Base-by-base conservation (phyloP, 345 rosid genomes). In the Euphorbia peplus region DNA sequence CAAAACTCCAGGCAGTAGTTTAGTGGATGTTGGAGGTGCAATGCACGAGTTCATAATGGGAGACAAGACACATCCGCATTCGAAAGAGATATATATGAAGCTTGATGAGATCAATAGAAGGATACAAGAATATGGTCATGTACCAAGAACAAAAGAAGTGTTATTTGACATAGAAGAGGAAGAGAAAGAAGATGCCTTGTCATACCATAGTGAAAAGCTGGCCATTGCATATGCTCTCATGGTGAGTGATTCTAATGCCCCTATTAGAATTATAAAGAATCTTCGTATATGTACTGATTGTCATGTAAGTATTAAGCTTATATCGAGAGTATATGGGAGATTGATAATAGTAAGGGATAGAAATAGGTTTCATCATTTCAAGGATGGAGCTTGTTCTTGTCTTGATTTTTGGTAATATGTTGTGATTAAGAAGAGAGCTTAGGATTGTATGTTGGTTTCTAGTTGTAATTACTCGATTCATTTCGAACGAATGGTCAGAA, bases 1-100 rank as follows among this genome's bases (percentile, higher is more conserved):
- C 69, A 87, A 90, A 82, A 66, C 44, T 71, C 87, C 96, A 0
- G 91, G 90, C 58, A 82, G 71, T 61, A 83, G 92, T 77, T 54
- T 84, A 58, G 77, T 82, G 48, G 84, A 85, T 64, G 56, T 78
- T 46, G n/a, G 70, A 2, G 82, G 85, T 13, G 76, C 70, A 14
- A 57, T 76, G 79, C 85, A 84, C 29, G 84, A 78, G 65, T 81
- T 84, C 48, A 73, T 77, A 56, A 70, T 22, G 16, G 83, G 83
- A 57, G 83, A 81, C 70, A 73, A 53, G 25, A 71, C 78, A 0
- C 85, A 84, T 59, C 82, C 82, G 19, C 39, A 25, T 21, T 44
- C 76, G 16, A 39, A 55, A 18, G 76, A 66, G 16, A 74, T 84
- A 7, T 72, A 75, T 68, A 64, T 48, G 76, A 80, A 76, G 80